phyloP scores from a whole-genome alignment of 768 basidiomycete genomes.

The Chiua virens region DNA sequence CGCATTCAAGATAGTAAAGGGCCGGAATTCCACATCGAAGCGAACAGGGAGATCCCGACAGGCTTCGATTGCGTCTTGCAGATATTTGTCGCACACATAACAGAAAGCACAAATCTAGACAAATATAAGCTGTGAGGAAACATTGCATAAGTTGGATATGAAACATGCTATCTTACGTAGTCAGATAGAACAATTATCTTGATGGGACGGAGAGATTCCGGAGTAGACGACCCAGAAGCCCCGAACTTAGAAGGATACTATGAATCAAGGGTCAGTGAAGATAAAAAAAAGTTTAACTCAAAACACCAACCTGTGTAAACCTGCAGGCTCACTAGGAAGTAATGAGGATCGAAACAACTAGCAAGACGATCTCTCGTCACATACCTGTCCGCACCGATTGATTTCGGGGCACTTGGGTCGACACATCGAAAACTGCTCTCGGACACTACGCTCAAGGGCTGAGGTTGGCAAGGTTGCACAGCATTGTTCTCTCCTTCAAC shows the following conservation, averaged over 20 bases:
- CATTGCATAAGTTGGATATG: neutral
- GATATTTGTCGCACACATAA: conserved; percentile 35
- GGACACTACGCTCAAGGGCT: conserved; percentile 23
- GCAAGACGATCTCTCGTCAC: neutral
- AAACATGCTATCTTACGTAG: conserved; percentile 18
- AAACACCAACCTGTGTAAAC: conserved; percentile 19
- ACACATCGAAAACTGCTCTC: conserved; percentile 23
- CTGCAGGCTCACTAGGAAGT: conserved; percentile 5
- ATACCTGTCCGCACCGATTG: conserved; percentile 5
- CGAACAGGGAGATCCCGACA: conserved; percentile 29
- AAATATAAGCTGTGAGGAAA: neutral
- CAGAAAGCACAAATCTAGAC: conserved; percentile 35
- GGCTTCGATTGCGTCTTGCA: conserved; percentile 34
- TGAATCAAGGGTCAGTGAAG: neutral
- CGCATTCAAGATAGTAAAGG: conserved; percentile 24
- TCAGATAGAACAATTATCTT: conserved; percentile 35
- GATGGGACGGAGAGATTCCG: conserved; percentile 19
- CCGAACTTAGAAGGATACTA: conserved; percentile 22
- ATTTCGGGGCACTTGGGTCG: neutral
- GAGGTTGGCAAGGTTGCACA: neutral
- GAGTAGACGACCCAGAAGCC: neutral
- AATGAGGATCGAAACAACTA: neutral
- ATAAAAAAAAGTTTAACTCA: neutral
- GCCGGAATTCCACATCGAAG: conserved; percentile 34
- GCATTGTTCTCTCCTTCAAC: neutral